These are phyloP conservation scores for Penicillium verrucosum DNA, from an alignment of 2,329 filamentous ascomycete genomes.

Conservation along the genomic window DNA sequence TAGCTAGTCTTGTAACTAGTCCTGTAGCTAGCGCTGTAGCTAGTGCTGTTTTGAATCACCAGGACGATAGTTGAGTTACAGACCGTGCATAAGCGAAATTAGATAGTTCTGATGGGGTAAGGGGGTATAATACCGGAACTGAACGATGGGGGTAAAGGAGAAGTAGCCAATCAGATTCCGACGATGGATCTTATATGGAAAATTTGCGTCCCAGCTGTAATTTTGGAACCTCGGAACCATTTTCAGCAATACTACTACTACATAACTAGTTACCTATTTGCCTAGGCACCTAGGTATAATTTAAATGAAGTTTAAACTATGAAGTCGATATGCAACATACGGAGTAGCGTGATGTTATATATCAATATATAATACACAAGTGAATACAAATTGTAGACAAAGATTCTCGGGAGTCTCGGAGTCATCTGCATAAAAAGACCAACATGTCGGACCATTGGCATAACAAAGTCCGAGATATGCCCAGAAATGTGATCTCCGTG, in stretches of 20 bases:
- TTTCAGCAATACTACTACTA: neutral
- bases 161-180: conserved; percentile 18
- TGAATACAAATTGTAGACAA: neutral
- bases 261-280: no score
- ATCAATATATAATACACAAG: neutral
- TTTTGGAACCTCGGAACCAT: neutral
- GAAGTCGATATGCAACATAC: neutral
- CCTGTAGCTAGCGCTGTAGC: neutral
- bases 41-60: neutral
- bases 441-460: conserved; percentile 1
- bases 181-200: conserved; percentile 20
- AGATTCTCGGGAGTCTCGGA: neutral
- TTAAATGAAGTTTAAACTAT: neutral
- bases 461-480: conserved; percentile 10
- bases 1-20: no score
- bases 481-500: conserved; percentile 20
- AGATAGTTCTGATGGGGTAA: conserved; percentile 19
- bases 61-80: conserved; percentile 11
- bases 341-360: neutral
- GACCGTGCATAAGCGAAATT: conserved; percentile 32
- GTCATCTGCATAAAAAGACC: neutral
- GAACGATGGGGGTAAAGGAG: conserved; percentile 12
- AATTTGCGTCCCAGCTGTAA: neutral
- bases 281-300: neutral
- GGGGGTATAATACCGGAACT: conserved; percentile 8